Evolutionary conservation across 2,329 filamentous ascomycete species (phyloP), one percentile per base, ranked within the genome.

Genomic region (Exophiala spinifera): DNA sequence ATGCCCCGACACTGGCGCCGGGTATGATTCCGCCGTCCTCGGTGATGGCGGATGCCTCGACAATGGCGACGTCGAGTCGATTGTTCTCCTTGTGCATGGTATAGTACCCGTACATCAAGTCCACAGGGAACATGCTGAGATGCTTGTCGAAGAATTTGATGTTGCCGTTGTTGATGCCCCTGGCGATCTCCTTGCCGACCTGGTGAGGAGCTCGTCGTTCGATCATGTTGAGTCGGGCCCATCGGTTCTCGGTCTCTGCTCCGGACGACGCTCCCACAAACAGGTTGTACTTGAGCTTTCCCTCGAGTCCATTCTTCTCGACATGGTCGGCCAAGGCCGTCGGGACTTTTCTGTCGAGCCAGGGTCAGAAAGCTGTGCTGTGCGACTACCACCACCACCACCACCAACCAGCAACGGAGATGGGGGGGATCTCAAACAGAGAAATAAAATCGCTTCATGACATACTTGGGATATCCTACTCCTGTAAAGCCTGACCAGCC

Each of bases 121-220:
- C 90, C 36, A 86, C 81, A 3, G 90, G 90, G 70, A 95, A 95
- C 90, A 95, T 95, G 72, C 86, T 91, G 68, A 95, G 71, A 75
- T 95, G 90, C 76, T 95, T 95, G 71, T 95, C 90, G 69, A 95
- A 95, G 74, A 95, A 95, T 60, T 92, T 85, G 74, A 95, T 95
- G 63, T 86, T 80, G 40, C 90, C 90, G 64, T 86, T 84, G 71
- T 95, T 95, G 74, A 95, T 95, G 8, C 90, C 90, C 76, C 89
- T 92, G 57, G 90, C 83, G 62, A 95, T 95, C 55, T 88, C 81
- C 72, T 95, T 95, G 68, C 90, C 90, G 57, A 95, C 90, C 70
- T 95, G 90, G 74, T 95, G 90, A 52, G 90, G 90, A 63, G 83
- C 82, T 53, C 90, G 82, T 53, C 89, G 80, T 75, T 92, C 86